Base-by-base conservation (phyloP, 306 rosid species). In the Malus orientalis region DNA sequence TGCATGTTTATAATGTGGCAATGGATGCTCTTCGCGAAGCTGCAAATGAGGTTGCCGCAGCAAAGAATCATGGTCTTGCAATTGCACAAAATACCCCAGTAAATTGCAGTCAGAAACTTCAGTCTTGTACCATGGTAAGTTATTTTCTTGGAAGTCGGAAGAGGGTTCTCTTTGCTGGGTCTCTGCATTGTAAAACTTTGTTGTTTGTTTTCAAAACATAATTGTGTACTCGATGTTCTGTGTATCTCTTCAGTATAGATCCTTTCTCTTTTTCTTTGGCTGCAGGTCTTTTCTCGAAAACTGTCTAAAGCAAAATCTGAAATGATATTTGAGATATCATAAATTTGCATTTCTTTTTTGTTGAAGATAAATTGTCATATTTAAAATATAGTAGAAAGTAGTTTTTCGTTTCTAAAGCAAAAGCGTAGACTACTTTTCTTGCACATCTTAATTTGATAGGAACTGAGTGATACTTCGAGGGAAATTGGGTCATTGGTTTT, bases 1-100 rank as follows among this genome's bases (percentile, higher is more conserved):
- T 61, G 73, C 65, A 6, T 62, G 64, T 70, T 73, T 84, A 80
- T 38, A 77, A 73, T 53, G 74, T 44, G 66, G 84, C 87, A 3
- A 73, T 80, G 79, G 45, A 55, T 0, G 76, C 82, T 69, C 82
- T 84, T 80, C 76, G 27, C 8, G 82, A 76, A 70, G 87, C 82
- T 62, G 79, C 79, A 29, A 77, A 69, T 63, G 77, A 59, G 70
- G 84, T 84, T 80, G 82, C 80, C 23, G 47, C 74, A 5, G 77
- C 75, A 4, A 80, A 67, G 77, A 76, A 59, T 67, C 71, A 53
- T 36, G 76, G 77, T 76, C 44, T 75, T 54, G 79, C 49, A 15
- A 64, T 71, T 45, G 6, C 14, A 59, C 76, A 51, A 5, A 38
- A 8, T 25, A 54, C 20, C 18, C n/a, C 57, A 30, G 33, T 45